Evolutionary conservation across 345 rosid species (phyloP), one percentile per base, ranked within the genome.

Genomic region (Populus pruinosa): DNA sequence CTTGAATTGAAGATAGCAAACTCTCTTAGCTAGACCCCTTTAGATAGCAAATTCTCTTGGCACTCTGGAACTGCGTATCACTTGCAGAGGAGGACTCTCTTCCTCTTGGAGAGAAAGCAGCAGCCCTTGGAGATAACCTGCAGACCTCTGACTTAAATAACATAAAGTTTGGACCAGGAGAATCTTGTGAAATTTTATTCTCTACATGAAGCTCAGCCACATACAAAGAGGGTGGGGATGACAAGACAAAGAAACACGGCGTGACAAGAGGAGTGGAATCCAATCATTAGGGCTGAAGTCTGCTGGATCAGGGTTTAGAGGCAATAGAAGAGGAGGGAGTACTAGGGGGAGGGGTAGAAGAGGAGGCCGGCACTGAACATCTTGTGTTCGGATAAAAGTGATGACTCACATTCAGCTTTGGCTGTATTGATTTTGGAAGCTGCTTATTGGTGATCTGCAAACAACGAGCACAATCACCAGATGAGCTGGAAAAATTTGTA

Each of bases 181-280:
- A 97, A 33, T 96, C 98, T 1, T 82, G 98, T 20, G 96, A 96
- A 83, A 87, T 93, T 78, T 93, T 96, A 43, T 93, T 93, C 78
- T 49, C 70, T n/a, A 56, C 98, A 44, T 87, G 86, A 85, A 88
- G 90, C 82, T 85, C 85, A 0, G 88, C 87, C 31, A 91, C 80
- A 72, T 91, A 90, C 85, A 82, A 82, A 53, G 94, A 91, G 82
- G 94, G 92, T 20, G 83, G 83, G 16, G 89, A 79, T 2, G 91
- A 88, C 81, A 79, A 2, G 92, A 88, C 81, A 83, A 70, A 75
- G 88, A 83, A 18, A 66, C 21, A 53, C 71, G 65, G 13, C 88
- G 41, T 25, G 85, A 67, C 65, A 89, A 80, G 81, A 91, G 87
- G 85, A 89, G 99, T 78, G 99, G 97, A 74, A 84, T 93, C 67